Percentiles rank a stretch among this genome's conserved stretches.
Evolutionary conservation across 495 filamentous ascomycete species (phyloP).

Genomic region (Friedmanniomyces simplex): DNA sequence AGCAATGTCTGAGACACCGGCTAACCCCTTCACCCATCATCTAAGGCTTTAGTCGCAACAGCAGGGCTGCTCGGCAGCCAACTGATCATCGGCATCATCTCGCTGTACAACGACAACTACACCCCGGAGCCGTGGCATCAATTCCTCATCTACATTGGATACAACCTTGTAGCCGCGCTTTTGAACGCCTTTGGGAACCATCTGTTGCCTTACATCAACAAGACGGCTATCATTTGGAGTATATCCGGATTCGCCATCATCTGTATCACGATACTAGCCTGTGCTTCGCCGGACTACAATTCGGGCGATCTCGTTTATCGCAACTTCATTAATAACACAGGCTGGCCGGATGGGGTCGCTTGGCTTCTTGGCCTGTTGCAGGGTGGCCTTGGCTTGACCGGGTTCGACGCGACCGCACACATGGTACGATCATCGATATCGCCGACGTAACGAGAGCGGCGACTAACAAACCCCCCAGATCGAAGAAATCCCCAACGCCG

Average conservation of each 20-base stretch:
- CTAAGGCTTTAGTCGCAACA: constrained; percentile 22
- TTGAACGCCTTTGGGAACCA: constrained; percentile 59
- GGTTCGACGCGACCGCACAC: constrained; percentile 41
- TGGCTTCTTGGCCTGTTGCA: constrained; percentile 46
- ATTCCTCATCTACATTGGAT: constrained; percentile 58
- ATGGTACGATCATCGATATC: constrained; percentile 5
- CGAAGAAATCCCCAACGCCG: constrained; percentile 62
- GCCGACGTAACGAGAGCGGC: not conserved
- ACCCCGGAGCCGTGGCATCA: constrained; percentile 55
- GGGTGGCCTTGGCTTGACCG: constrained; percentile 44
- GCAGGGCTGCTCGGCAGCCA: constrained; percentile 35
- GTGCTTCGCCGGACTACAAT: constrained; percentile 50
- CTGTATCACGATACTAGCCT: constrained; percentile 54
- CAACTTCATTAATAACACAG: constrained; percentile 38
- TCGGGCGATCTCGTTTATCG: constrained; percentile 46
- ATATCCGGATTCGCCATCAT: constrained; percentile 58
- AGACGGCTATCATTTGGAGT: constrained; percentile 55
- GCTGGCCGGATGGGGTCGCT: constrained; percentile 46
- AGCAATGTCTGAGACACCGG: not conserved
- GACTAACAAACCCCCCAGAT: constrained; percentile 22
- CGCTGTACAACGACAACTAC: constrained; percentile 40
- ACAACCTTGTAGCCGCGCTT: constrained; percentile 50
- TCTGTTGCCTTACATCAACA: constrained; percentile 54
- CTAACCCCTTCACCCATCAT: not conserved
- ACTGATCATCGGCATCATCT: constrained; percentile 38